A percentile compares a stretch with the other conserved stretches of the same genome.
Conservation (phyloP, 2,329 filamentous ascomycete genomes). For the Pseudocercospora cruenta region DNA sequence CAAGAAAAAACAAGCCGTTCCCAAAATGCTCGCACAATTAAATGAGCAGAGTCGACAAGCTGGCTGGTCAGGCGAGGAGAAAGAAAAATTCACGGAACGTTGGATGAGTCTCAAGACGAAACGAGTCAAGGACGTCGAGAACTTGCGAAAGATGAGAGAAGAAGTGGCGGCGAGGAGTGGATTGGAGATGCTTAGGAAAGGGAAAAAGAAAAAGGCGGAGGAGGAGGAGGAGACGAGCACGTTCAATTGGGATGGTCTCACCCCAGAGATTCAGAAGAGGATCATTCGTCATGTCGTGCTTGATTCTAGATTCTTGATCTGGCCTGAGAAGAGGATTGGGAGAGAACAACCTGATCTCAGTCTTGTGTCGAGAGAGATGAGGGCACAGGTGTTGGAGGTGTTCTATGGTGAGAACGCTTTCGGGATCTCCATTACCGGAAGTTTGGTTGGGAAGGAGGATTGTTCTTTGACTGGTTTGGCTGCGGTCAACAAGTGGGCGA, state of each 20-base stretch:
- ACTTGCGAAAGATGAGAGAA: too few species aligned
- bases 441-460: not conserved
- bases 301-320: slow-evolving; percentile 27
- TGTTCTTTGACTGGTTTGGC: slow-evolving; percentile 6
- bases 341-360: slow-evolving; percentile 35
- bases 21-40: too few species aligned
- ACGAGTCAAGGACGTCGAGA: not conserved
- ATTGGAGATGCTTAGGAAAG: not conserved
- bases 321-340: slow-evolving; percentile 20
- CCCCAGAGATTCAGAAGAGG: slow-evolving; percentile 19
- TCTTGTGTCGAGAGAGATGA: slow-evolving; percentile 28
- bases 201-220: not conserved
- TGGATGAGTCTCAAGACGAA: not conserved
- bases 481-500: slow-evolving; percentile 25
- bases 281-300: slow-evolving; percentile 29
- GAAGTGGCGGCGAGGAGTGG: not conserved
- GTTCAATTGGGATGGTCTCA: not conserved
- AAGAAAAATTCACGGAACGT: not conserved
- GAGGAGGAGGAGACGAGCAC: not conserved
- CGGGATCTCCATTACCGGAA: slow-evolving; percentile 20
- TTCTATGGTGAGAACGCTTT: slow-evolving; percentile 35
- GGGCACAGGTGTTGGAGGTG: slow-evolving; percentile 31
- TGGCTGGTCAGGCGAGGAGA: too few species aligned
- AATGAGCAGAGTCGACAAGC: too few species aligned
- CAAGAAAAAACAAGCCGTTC: too few species aligned